Evolutionary conservation across 2,329 filamentous ascomycete genomes (phyloP).

Genomic region (Ophiostoma tasmaniense): DNA sequence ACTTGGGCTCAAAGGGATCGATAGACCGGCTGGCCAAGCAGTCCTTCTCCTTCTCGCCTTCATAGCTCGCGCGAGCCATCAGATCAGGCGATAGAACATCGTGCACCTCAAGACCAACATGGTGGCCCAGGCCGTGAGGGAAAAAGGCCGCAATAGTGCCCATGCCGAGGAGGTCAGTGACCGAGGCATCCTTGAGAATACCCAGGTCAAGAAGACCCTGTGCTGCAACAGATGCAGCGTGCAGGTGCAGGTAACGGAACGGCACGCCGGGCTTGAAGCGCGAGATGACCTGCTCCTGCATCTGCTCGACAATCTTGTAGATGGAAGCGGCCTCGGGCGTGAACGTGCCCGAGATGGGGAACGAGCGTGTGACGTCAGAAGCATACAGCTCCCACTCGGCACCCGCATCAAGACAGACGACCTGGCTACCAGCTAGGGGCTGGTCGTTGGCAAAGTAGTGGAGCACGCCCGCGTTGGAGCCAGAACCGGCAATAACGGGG

Average conservation of each 20-base stretch:
- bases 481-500: slow-evolving; percentile 77
- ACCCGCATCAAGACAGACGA: slow-evolving; percentile 79
- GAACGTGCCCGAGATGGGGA: slow-evolving; percentile 66
- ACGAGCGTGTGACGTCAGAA: slow-evolving; percentile 80
- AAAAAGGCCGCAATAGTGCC: slow-evolving; percentile 56
- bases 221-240: slow-evolving; percentile 65
- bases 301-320: slow-evolving; percentile 67
- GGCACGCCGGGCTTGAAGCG: slow-evolving; percentile 59
- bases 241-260: slow-evolving; percentile 64
- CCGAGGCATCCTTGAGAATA: slow-evolving; percentile 56
- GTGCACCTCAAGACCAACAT: slow-evolving; percentile 58
- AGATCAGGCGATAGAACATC: slow-evolving; percentile 43
- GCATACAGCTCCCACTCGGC: slow-evolving; percentile 81
- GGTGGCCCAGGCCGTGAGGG: slow-evolving; percentile 57
- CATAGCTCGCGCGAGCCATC: slow-evolving; percentile 20
- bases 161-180: slow-evolving; percentile 42
- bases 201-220: slow-evolving; percentile 62
- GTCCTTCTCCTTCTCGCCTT: not conserved
- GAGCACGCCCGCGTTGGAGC: slow-evolving; percentile 71
- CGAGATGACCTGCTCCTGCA: slow-evolving; percentile 69
- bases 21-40: not conserved
- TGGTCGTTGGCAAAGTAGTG: slow-evolving; percentile 82
- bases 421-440: slow-evolving; percentile 57
- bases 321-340: slow-evolving; percentile 60
- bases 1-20: not conserved